Base-by-base conservation (phyloP, 768 basidiomycete species). In the Russula earlei region DNA sequence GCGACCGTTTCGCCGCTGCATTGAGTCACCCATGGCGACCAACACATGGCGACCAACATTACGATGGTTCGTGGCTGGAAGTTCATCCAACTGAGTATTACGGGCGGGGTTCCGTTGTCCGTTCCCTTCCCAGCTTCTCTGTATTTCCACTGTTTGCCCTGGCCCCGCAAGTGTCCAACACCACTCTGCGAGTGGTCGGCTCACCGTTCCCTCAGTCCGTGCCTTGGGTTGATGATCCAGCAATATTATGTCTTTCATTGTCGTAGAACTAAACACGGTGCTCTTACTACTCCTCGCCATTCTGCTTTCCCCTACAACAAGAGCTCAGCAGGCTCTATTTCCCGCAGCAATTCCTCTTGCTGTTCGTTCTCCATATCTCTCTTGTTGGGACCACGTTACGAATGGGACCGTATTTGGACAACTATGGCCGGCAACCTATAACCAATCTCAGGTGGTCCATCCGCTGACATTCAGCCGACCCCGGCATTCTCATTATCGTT, bases 121-220 rank as follows among this genome's bases (percentile, higher is more conserved):
- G n/a, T 81, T 76, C 64, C 81, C 72, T 10, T 65, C 76, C 4
- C 67, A 79, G 49, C 64, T 83, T 48, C 83, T 82, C 61, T 70
- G 74, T 46, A 81, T 82, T 62, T 76, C 80, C 2, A 56, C 51
- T 0, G 70, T 82, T 25, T 80, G 81, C 31, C 31, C 31, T 3
- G 31, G 31, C 11, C 6, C 11, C 11, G 6, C 10, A n/a, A n/a
- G 5, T 33, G 5, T 33, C 31, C 31, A 33, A 24, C 25, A 19
- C 42, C 42, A 48, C 46, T 42, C 50, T 47, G 45, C 31, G 56
- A 57, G 50, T 57, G 33, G 45, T 8, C 45, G 29, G 11, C 8
- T 31, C 25, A 6, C 24, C 17, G 5, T 11, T 4, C n/a, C 33
- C 19, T 38, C 8, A n/a, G n/a, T 25, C 11, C 40, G 12, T 8